phyloP scores from a whole-genome alignment of 345 rosid genomes.

The Populus simonii region DNA sequence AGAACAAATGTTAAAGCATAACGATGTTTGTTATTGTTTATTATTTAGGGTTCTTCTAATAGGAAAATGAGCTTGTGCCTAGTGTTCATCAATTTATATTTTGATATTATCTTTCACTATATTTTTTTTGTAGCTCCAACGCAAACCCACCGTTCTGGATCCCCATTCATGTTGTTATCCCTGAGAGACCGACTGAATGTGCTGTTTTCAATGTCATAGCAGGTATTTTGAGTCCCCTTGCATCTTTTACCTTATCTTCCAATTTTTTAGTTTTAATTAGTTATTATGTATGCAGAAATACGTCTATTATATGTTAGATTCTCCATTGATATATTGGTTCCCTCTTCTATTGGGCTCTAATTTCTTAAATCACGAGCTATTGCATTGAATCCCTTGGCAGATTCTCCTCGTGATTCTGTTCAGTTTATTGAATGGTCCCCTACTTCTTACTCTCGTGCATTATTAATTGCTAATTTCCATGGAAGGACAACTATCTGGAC shows the following conservation, averaged over 20 bases:
- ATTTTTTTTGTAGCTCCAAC: constrained; percentile 54
- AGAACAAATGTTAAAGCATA: background rate
- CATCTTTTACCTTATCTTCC: background rate
- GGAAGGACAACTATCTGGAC: constrained; percentile 98
- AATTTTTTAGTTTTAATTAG: background rate
- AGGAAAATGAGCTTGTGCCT: background rate
- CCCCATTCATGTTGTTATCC: constrained; percentile 90
- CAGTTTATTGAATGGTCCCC: constrained; percentile 99
- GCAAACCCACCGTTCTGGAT: constrained; percentile 97
- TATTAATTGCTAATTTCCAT: constrained; percentile 88
- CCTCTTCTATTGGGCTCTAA: background rate
- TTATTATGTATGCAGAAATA: background rate
- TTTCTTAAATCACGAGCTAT: background rate
- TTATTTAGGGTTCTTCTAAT: background rate
- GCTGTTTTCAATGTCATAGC: constrained; percentile 90
- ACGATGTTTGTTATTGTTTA: background rate
- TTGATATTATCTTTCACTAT: background rate
- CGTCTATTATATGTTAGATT: background rate
- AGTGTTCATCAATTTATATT: background rate
- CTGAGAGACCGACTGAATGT: constrained; percentile 95
- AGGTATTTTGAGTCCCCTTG: constrained; percentile 45
- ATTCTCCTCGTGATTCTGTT: constrained; percentile 99
- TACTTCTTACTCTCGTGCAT: constrained; percentile 87
- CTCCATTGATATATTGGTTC: background rate
- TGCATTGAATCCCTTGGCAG: constrained; percentile 37